phyloP scores from a whole-genome alignment of 129 eudicot species.

The Flaveria sonorensis region DNA sequence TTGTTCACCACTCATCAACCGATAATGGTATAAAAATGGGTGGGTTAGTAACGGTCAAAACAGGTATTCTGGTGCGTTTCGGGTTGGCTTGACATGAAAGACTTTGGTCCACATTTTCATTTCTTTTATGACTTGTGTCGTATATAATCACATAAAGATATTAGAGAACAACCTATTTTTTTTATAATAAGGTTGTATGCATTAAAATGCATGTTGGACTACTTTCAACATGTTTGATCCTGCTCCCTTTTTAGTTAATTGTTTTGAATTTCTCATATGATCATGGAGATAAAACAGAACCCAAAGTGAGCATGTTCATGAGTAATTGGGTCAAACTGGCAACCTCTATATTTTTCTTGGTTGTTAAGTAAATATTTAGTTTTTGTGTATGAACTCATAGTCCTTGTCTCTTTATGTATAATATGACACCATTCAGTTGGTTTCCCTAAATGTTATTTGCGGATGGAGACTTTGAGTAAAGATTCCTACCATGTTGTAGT shows the following conservation, averaged over 20 bases:
- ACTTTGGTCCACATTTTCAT: neutral
- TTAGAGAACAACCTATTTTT: neutral
- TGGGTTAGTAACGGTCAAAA: neutral
- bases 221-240: neutral
- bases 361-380: neutral
- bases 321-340: neutral
- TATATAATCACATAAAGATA: neutral
- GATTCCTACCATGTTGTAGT: neutral
- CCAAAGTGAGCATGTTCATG: neutral
- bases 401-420: neutral
- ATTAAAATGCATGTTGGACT: neutral
- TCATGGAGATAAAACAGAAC: neutral
- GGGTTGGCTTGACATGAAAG: neutral
- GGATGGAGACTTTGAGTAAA: constrained; percentile 20
- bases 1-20: neutral
- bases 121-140: neutral
- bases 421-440: neutral
- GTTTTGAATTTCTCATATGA: neutral
- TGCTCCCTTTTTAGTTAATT: neutral
- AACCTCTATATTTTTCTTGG: neutral
- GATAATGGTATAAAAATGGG: neutral
- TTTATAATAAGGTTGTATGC: neutral
- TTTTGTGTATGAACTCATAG: neutral
- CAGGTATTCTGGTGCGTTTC: neutral
- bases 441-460: neutral